Percentiles rank a stretch among this genome's conserved stretches.
Conservation (phyloP, 1,139 yeast genomes). For the Kodamaea alishanica region DNA sequence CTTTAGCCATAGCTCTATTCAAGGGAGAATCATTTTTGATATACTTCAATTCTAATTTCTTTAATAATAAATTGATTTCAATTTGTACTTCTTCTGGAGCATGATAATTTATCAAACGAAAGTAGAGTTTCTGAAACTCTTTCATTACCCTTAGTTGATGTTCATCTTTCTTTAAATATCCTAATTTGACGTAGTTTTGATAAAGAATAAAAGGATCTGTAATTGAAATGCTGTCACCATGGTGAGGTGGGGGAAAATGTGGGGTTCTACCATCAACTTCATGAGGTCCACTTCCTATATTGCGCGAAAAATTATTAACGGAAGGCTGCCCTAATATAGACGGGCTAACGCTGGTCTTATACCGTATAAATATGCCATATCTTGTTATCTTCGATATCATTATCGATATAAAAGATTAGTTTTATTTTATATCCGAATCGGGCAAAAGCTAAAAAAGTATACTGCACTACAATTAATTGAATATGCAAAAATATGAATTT, state of each 20-base stretch:
- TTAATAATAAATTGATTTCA: conserved; percentile 44
- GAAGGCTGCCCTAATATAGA: no score
- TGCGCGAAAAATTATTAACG: no score
- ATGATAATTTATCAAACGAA: conserved; percentile 54
- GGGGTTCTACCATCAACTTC: conserved; percentile 44
- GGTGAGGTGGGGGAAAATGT: neutral
- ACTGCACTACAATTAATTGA: neutral
- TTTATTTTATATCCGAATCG: conserved; percentile 1
- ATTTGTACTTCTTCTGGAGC: conserved; percentile 54
- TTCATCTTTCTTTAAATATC: conserved; percentile 51
- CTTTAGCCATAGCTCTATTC: conserved; percentile 3
- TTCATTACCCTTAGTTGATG: conserved; percentile 60
- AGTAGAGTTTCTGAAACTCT: conserved; percentile 60
- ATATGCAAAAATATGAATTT: neutral
- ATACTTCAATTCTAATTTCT: conserved; percentile 38
- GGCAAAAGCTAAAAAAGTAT: conserved; percentile 1
- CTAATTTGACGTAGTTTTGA: conserved; percentile 49
- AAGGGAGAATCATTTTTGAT: conserved; percentile 6
- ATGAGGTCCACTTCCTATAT: conserved; percentile 24
- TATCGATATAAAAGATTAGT: no score
- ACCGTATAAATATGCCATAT: no score
- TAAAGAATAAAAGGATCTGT: conserved; percentile 66
- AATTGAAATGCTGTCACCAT: conserved; percentile 31
- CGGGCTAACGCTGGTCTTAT: no score
- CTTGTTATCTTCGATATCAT: no score